Evolutionary conservation across 2,329 filamentous ascomycete species (phyloP), one percentile per base, ranked within the genome.

Genomic region (Coniochaeta sp.): DNA sequence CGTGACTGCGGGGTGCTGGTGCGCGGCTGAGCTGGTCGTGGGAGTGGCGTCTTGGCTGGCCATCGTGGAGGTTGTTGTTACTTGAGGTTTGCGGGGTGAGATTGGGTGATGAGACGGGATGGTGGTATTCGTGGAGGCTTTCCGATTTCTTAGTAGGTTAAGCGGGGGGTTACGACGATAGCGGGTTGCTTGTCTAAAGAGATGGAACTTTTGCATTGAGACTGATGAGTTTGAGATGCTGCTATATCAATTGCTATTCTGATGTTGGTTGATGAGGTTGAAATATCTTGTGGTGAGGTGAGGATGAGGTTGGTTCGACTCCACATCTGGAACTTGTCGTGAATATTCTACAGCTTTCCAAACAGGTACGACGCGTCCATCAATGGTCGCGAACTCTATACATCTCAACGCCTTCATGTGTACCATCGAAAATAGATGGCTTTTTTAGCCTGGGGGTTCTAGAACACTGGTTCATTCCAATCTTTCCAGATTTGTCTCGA

Each of bases 1-100:
- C 56, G 56, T 58, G 56, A 58, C 56, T 44, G 56, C 56, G 56
- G 56, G 56, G 56, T 40, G 22, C 17, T 57, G 17, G 8, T 57
- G 28, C 31, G 54, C 28, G 54, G 31, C 54, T 56, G 54, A 38
- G 34, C 33, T 28, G 19, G 8, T 11, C 26, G 56, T 43, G 19
- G 56, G 34, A 36, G n/a, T 22, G 34, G 31, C n/a, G 28, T 11
- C 31, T 38, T 36, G 54, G 34, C 31, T 38, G 28, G 54, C 19
- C 54, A 57, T 57, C 6, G 28, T 57, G 54, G 54, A 52, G 47
- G 47, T 56, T 56, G 54, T 17, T 56, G 54, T 38, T 56, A 38
- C 33, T 36, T 56, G 22, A 28, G 6, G 7, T 17, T 34, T 34
- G 31, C 22, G 31, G 54, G 54, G 14, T 56, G 54, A 7, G 31